These are phyloP conservation scores for Lumnitzera littorea DNA, from an alignment of 345 rosid genomes.

Conservation along the genomic window DNA sequence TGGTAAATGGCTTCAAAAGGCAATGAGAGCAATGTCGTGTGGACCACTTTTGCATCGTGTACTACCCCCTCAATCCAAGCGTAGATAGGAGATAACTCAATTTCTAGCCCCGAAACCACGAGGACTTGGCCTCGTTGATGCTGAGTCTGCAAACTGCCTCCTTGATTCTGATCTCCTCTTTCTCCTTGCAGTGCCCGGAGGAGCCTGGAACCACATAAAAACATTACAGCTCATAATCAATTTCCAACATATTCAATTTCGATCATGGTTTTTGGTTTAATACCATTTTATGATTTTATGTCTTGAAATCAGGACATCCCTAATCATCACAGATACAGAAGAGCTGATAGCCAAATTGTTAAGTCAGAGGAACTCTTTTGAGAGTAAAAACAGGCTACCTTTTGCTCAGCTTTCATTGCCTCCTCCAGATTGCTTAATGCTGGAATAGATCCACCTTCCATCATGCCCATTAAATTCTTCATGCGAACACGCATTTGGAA, in stretches of 20 bases:
- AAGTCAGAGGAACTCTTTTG: not conserved
- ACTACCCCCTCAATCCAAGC: too few relatives aligned
- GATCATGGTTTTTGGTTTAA: too few relatives aligned
- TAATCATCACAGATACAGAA: not conserved
- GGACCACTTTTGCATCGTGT: too few relatives aligned
- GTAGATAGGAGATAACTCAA: constrained; percentile 17
- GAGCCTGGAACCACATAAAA: constrained; percentile 37
- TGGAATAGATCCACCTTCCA: constrained; percentile 96
- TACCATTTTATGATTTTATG: too few relatives aligned
- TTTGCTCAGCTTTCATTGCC: constrained; percentile 68
- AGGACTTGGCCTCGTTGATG: constrained; percentile 56
- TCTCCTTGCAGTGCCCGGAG: constrained; percentile 89
- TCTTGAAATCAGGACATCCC: not conserved
- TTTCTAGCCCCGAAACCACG: constrained; percentile 71
- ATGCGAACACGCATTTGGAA: constrained; percentile 91
- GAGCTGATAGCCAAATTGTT: too few relatives aligned
- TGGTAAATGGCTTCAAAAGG: too few relatives aligned
- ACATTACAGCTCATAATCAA: not conserved
- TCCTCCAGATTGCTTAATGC: constrained; percentile 82
- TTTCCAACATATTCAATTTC: not conserved
- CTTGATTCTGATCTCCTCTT: constrained; percentile 61
- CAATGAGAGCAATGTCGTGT: too few relatives aligned
- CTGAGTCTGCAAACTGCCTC: constrained; percentile 49
- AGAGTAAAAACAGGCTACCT: constrained; percentile 34
- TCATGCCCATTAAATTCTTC: constrained; percentile 94